Conservation (phyloP, 495 filamentous ascomycete genomes). For the Lophiotrema nucula region DNA sequence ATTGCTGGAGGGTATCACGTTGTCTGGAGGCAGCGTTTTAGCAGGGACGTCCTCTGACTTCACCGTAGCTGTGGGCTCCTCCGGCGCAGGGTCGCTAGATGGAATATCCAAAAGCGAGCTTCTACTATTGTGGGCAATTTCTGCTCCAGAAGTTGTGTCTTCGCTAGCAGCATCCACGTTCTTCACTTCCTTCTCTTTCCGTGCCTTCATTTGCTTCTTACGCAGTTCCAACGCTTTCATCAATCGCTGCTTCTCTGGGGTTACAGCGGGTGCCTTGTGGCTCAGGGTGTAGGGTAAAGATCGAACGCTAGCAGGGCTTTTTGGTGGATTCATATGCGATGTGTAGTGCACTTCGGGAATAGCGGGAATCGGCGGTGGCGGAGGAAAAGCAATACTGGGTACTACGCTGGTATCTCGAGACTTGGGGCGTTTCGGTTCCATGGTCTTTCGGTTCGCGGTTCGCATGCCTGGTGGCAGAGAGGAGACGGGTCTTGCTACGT, state of each 20-base stretch:
- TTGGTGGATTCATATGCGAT: slow-evolving; percentile 56
- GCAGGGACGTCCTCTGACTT: too few species aligned
- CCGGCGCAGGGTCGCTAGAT: too few species aligned
- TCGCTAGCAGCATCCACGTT: not conserved
- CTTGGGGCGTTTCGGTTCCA: slow-evolving; percentile 32
- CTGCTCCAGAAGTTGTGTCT: not conserved
- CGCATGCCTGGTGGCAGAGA: slow-evolving; percentile 38
- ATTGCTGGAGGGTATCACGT: not conserved
- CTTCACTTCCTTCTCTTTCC: slow-evolving; percentile 22
- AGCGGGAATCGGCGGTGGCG: slow-evolving; percentile 42
- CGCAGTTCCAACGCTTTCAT: slow-evolving; percentile 92
- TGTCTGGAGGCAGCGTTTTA: too few species aligned
- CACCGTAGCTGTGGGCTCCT: too few species aligned
- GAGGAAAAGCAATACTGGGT: slow-evolving; percentile 32
- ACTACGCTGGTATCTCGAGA: slow-evolving; percentile 33
- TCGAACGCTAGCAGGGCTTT: slow-evolving; percentile 52
- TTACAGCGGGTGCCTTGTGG: slow-evolving; percentile 59
- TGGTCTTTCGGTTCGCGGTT: slow-evolving; percentile 28
- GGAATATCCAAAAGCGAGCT: too few species aligned
- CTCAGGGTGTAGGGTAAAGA: slow-evolving; percentile 42
- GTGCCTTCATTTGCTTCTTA: slow-evolving; percentile 60
- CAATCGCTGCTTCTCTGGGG: slow-evolving; percentile 83
- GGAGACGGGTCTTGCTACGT: slow-evolving; percentile 26
- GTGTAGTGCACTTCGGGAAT: slow-evolving; percentile 34
- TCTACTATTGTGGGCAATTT: too few species aligned